Evolutionary conservation across 176 grass and related monocot species (phyloP).

Genomic region (Musa schizocarpa): DNA sequence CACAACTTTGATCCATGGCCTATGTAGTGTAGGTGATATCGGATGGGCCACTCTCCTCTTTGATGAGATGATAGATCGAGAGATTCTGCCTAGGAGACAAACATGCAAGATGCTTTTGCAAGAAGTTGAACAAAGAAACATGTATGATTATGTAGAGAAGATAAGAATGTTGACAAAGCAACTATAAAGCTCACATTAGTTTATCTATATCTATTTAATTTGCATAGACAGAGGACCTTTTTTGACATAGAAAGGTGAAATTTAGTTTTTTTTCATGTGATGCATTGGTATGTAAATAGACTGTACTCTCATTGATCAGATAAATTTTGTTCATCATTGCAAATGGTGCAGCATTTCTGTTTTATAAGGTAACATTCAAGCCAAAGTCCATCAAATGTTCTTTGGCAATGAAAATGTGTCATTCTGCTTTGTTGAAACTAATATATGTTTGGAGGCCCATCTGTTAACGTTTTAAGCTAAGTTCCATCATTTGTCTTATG

Average conservation of each 20-base stretch:
- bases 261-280: background rate
- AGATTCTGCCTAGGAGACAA: slow-evolving; percentile 49
- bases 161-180: slow-evolving; percentile 34
- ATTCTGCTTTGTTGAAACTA: too few relatives aligned
- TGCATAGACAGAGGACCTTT: background rate
- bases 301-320: background rate
- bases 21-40: slow-evolving; percentile 52
- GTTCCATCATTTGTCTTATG: too few relatives aligned
- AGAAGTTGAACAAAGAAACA: slow-evolving; percentile 45
- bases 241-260: background rate
- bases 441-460: too few relatives aligned
- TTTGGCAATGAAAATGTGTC: too few relatives aligned
- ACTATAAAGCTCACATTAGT: slow-evolving; percentile 1
- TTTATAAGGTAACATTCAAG: background rate
- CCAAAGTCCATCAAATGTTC: background rate
- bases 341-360: background rate
- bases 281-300: too few relatives aligned
- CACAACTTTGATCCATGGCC: slow-evolving; percentile 57
- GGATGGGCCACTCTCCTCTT: slow-evolving; percentile 48
- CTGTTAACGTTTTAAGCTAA: too few relatives aligned
- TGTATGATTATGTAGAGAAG: slow-evolving; percentile 33
- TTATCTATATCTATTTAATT: background rate
- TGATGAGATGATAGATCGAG: slow-evolving; percentile 74
- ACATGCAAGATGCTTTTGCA: slow-evolving; percentile 60
- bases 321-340: background rate